Conservation (phyloP, 2,329 filamentous ascomycete species). For the Pestalotiopsis sp. region DNA sequence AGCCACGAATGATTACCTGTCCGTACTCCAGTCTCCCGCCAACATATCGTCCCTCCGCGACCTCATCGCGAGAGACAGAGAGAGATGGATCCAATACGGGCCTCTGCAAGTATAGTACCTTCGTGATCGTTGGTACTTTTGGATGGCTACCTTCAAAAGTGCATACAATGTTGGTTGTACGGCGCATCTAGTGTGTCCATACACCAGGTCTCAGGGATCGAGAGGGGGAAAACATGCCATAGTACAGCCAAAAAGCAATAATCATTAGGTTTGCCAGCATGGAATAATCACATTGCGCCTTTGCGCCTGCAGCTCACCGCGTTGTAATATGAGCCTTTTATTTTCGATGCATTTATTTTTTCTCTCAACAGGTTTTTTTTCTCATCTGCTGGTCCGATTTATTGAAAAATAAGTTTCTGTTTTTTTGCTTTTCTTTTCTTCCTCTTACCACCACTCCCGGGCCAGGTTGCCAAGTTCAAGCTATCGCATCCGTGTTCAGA, state of each 20-base stretch:
- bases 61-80: background rate
- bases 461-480: background rate
- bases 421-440: background rate
- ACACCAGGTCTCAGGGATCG: background rate
- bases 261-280: background rate
- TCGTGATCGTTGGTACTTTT: background rate
- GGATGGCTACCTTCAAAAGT: background rate
- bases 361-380: background rate
- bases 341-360: background rate
- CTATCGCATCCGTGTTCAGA: background rate
- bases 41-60: background rate
- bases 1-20: background rate
- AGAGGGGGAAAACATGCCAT: background rate
- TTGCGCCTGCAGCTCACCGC: background rate
- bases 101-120: slow-evolving; percentile 2
- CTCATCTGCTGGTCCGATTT: background rate
- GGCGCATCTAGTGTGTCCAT: background rate
- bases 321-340: background rate
- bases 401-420: background rate
- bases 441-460: background rate
- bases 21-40: background rate
- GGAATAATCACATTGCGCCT: background rate
- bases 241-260: background rate
- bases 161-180: background rate
- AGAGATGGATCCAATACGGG: background rate